phyloP scores from a whole-genome alignment of 257 asterid species.

The Solanum rostratum region DNA sequence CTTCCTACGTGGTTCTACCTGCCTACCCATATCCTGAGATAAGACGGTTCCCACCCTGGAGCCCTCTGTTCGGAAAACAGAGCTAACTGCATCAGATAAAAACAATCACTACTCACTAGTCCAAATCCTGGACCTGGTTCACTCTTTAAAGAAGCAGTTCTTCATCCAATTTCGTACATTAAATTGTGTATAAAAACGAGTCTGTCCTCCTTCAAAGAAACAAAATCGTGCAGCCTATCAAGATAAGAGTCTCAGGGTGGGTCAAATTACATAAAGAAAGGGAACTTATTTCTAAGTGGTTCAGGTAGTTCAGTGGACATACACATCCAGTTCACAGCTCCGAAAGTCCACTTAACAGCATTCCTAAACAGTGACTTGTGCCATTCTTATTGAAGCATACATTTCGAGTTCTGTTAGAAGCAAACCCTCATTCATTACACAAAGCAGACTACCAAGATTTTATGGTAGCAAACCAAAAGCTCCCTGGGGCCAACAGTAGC shows the following conservation, averaged over 20 bases:
- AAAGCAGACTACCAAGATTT: background rate
- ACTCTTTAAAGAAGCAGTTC: background rate
- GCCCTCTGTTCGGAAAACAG: background rate
- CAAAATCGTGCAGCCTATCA: background rate
- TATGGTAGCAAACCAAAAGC: background rate
- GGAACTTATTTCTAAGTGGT: background rate
- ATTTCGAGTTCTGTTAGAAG: background rate
- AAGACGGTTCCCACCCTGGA: background rate
- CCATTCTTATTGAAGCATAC: background rate
- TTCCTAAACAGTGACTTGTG: background rate
- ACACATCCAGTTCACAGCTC: background rate
- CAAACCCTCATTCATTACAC: background rate
- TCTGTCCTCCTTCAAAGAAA: background rate
- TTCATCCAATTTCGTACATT: background rate
- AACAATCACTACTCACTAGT: background rate
- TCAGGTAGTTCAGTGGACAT: background rate
- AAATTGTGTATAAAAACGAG: background rate
- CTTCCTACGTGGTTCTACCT: background rate
- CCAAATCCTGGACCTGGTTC: background rate
- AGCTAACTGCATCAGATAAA: background rate
- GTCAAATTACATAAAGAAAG: background rate
- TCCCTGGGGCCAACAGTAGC: background rate
- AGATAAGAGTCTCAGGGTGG: background rate
- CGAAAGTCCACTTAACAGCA: background rate
- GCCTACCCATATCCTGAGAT: background rate